Conservation (phyloP, 1,284 basidiomycete species). For the Tilletia caries region DNA sequence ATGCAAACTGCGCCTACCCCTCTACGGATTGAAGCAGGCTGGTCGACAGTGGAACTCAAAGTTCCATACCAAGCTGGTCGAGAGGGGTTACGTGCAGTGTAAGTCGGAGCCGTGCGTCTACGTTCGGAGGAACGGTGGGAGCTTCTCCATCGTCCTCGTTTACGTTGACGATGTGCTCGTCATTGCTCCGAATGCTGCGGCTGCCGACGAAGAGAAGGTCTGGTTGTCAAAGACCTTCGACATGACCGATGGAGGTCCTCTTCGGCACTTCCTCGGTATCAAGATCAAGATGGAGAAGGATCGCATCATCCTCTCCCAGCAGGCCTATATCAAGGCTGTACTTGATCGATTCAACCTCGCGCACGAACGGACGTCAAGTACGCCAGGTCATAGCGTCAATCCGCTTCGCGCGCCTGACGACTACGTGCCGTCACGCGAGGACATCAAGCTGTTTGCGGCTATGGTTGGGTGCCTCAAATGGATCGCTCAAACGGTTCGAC, state of each 20-base stretch:
- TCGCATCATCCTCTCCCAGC: not conserved
- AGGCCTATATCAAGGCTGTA: not conserved
- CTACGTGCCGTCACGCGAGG: not conserved
- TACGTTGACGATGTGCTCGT: not conserved
- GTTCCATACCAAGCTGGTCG: not conserved
- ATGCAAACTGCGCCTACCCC: not conserved
- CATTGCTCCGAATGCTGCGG: not conserved
- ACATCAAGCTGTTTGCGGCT: not conserved
- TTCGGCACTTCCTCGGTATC: not conserved
- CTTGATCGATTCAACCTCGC: not conserved
- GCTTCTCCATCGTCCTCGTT: not conserved
- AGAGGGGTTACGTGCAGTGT: not conserved
- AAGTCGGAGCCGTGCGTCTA: not conserved
- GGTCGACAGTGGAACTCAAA: not conserved
- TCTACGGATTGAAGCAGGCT: not conserved
- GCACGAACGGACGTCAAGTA: not conserved
- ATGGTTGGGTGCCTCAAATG: not conserved
- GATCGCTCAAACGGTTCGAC: not conserved
- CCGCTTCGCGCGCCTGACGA: not conserved
- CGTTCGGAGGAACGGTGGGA: not conserved
- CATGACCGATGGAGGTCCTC: not conserved
- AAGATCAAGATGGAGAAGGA: not conserved
- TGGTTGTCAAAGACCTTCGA: not conserved
- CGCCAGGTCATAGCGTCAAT: not conserved
- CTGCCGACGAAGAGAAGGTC: not conserved